Evolutionary conservation across 768 basidiomycete genomes (phyloP).

Genomic region (Exsudoporus frostii): DNA sequence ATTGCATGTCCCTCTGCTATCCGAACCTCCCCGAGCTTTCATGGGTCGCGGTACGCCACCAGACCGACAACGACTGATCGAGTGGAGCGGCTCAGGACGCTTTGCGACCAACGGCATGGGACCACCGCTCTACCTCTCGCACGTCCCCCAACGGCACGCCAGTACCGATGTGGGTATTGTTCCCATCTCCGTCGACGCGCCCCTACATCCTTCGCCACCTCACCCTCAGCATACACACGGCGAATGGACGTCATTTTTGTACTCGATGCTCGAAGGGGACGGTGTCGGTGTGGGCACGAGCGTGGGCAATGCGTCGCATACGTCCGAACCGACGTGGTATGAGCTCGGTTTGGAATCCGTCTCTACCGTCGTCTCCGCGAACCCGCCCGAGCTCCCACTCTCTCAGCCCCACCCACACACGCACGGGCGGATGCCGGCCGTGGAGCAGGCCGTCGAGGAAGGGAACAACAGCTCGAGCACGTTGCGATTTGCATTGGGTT

Average conservation of each 20-base stretch:
- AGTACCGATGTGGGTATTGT: conserved; percentile 15
- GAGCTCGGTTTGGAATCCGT: conserved; percentile 27
- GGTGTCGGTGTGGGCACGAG: conserved; percentile 13
- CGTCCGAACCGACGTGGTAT: conserved; percentile 25
- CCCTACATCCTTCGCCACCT: conserved; percentile 1
- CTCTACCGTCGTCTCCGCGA: conserved; percentile 4
- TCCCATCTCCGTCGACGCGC: conserved; percentile 21
- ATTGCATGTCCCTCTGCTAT: conserved; percentile 30
- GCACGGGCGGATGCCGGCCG: not conserved
- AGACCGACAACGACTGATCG: conserved; percentile 26
- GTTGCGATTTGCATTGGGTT: conserved; percentile 30
- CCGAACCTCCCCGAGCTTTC: conserved; percentile 33
- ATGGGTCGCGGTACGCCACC: conserved; percentile 35
- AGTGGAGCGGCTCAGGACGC: conserved; percentile 28
- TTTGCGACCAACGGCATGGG: conserved; percentile 20
- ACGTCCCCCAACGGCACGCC: conserved; percentile 19
- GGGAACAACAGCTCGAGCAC: conserved; percentile 28
- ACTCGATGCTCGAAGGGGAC: conserved; percentile 34
- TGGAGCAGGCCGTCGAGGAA: conserved; percentile 22
- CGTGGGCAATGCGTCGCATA: not conserved
- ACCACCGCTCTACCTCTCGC: conserved; percentile 25
- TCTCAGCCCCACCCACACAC: conserved; percentile 3
- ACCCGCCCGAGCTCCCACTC: conserved; percentile 14
- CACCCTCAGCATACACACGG: conserved; percentile 15
- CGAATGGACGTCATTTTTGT: conserved; percentile 34